Percentiles rank a stretch among this genome's conserved stretches.
Conservation (phyloP, 2,329 filamentous ascomycete genomes). For the Colletotrichum camelliae region DNA sequence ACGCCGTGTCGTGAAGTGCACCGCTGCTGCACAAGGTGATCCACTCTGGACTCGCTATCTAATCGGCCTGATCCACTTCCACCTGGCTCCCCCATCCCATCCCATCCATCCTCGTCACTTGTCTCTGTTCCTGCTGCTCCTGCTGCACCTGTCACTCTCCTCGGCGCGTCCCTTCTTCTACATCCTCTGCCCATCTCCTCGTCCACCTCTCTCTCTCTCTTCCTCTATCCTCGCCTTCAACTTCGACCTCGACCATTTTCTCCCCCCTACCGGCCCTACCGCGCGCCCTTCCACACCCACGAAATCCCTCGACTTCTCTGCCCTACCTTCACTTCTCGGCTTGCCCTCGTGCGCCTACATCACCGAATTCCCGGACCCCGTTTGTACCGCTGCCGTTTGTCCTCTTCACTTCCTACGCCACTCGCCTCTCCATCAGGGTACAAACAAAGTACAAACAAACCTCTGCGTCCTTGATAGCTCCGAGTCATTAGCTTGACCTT, state of each 20-base stretch:
- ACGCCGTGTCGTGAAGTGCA: not conserved
- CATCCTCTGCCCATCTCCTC: slow-evolving; percentile 12
- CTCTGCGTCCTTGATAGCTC: slow-evolving; percentile 7
- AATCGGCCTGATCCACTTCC: slow-evolving; percentile 13
- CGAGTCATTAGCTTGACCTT: slow-evolving; percentile 28
- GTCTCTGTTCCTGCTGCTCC: not conserved
- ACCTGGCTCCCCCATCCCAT: not conserved
- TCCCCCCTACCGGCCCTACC: not conserved
- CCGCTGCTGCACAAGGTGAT: not conserved
- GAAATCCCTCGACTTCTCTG: slow-evolving; percentile 18
- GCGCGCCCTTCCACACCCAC: not conserved
- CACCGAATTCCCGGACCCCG: not conserved
- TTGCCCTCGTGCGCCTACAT: not conserved
- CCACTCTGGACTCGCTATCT: slow-evolving; percentile 11
- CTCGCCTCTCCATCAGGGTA: not conserved
- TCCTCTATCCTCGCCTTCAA: slow-evolving; percentile 6
- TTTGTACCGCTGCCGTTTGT: slow-evolving; percentile 14
- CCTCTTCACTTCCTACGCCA: not conserved
- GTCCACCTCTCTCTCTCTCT: not conserved
- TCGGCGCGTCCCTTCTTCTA: slow-evolving; percentile 22
- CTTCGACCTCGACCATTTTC: not conserved
- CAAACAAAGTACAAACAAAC: not conserved
- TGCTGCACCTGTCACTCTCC: slow-evolving; percentile 11
- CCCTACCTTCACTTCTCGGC: not conserved
- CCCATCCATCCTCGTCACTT: slow-evolving; percentile 19